Base-by-base conservation (phyloP, 2,329 filamentous ascomycete genomes). In the Alternaria ventricosa region DNA sequence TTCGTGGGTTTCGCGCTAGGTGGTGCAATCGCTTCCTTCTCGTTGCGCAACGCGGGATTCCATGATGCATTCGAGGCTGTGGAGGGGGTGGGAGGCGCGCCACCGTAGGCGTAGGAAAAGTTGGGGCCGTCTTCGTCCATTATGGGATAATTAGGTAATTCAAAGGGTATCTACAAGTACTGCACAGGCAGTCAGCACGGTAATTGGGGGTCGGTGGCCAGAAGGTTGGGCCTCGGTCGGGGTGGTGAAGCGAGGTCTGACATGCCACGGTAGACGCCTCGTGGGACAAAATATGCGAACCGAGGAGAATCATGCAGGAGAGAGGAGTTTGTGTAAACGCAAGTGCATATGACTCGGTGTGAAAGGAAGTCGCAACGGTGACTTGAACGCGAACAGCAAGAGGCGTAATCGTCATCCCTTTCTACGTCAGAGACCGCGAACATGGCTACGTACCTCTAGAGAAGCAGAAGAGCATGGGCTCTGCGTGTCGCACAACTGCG, bases 31-130 rank as follows among this genome's bases (percentile, higher is more conserved):
- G 58, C 50, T 27, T 70, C 60, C 36, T 75, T 69, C 60, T 87
- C 82, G 41, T 83, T 82, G 72, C 84, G 79, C 64, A 86, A 75
- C 20, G 87, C 86, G 47, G 87, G 86, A 80, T 88, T 85, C 87
- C 87, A 88, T 20, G 83, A 82, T 57, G 82, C 57, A n/a, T 67
- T 58, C 18, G 83, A 82, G 57, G 82, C 57, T 13, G 67, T 58
- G 20, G 69, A 46, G 4, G 69, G 60, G 28, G 69, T 56, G 18
- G 72, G 59, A 55, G 71, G 64, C 18, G 67, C 64, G 61, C 71
- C 73, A 45, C 68, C 69, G 68, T 75, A 80, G 53, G 81, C 81
- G 72, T 79, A 79, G 53, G 79, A 78, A 68, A 80, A 81, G 70
- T 82, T 78, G 60, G 80, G 79, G 22, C 69, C 78, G 66, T 73